Base-by-base conservation (phyloP, 805 yeast genomes). In the Hemisphaericaspora nanyangensis region DNA sequence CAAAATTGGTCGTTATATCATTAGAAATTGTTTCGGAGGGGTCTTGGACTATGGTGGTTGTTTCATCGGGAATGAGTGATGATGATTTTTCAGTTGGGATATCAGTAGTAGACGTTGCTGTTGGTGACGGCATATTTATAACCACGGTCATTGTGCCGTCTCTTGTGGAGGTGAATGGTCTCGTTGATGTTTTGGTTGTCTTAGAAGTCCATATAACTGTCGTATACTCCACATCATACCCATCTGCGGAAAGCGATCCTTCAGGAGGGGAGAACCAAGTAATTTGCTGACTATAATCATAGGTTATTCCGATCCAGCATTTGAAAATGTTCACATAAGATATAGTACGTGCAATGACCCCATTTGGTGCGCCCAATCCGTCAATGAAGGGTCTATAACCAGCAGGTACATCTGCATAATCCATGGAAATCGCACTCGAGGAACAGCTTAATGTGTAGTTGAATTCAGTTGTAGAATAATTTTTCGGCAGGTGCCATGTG, bases 371-470 rank as follows among this genome's bases (percentile, higher is more conserved):
- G 4, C 32, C 11, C 6, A 41, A 31, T 20, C 34, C 43, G 33
- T 50, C 52, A 25, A 58, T 45, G 37, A 46, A 56, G 5, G 58
- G 56, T 15, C 60, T 42, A 41, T 46, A 56, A 2, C 64, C 65
- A 2, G 61, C 58, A 7, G 65, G 63, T 18, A 60, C 30, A 37
- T 51, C 52, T 4, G 25, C 17, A 41, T 51, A 59, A n/a, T 18
- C 36, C 16, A 48, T 43, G 3, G 31, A 36, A 17, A 34, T 41
- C 2, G 37, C 36, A 6, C 37, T 34, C 5, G 43, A 7, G 3
- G 44, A 29, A 45, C 63, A 60, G 1, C 47, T 15, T 10, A 39
- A 42, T 6, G 55, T 45, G 20, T 29, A 38, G 3, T 17, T 10
- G 37, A 25, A 32, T 12, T 24, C 28, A 10, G 28, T 35, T 33